Percentiles rank a stretch among this genome's conserved stretches.
Conservation (phyloP, 352 stramenopile genomes). For the Phytopythium oedochilum region DNA sequence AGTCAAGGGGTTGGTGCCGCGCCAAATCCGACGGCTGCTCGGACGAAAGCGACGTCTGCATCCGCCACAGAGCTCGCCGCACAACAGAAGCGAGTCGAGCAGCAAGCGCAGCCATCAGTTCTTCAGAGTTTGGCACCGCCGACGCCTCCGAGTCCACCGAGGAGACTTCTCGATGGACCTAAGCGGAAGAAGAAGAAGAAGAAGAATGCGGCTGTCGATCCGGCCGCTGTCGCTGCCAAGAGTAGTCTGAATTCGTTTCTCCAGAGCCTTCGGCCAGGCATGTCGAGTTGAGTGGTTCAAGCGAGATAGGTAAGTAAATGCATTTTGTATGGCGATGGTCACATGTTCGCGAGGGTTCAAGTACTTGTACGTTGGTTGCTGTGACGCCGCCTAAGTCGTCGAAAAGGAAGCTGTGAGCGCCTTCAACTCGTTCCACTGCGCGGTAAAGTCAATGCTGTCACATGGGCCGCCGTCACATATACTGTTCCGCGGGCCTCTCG, state of each 20-base stretch:
- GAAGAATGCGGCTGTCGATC: constrained; percentile 17
- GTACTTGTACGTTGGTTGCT: no score
- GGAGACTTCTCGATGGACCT: constrained; percentile 63
- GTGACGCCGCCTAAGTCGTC: constrained; percentile 6
- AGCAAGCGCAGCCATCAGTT: not conserved
- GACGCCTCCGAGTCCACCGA: constrained; percentile 42
- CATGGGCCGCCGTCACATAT: not conserved
- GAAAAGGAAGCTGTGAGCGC: constrained; percentile 20
- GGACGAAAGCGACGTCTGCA: not conserved
- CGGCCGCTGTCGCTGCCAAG: constrained; percentile 47
- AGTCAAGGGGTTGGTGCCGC: not conserved
- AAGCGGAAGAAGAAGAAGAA: constrained; percentile 78
- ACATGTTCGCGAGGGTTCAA: no score
- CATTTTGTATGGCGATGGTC: no score
- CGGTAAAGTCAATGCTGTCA: constrained; percentile 20
- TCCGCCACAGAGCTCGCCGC: no score
- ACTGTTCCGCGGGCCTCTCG: constrained; percentile 1
- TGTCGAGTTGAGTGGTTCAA: constrained; percentile 21
- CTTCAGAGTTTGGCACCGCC: constrained; percentile 38
- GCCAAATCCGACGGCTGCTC: not conserved
- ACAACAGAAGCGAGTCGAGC: not conserved
- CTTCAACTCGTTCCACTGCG: constrained; percentile 20
- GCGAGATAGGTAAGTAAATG: no score
- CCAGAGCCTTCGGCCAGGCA: constrained; percentile 30
- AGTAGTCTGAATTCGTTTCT: constrained; percentile 66